Conservation (phyloP, 2,329 filamentous ascomycete species). For the Plenodomus biglobosus region DNA sequence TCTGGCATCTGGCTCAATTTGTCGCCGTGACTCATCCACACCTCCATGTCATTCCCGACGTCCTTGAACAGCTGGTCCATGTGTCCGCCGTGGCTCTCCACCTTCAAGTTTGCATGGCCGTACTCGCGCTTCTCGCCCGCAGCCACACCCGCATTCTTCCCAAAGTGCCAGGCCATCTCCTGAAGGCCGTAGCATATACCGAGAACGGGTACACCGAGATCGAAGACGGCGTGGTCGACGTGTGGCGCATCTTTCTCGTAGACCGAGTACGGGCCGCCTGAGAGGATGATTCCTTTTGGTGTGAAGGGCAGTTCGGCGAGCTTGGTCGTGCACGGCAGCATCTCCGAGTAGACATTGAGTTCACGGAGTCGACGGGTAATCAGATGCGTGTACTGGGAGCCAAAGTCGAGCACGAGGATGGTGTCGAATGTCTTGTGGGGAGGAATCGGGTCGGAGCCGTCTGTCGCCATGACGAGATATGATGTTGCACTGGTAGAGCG, state of each 20-base stretch:
- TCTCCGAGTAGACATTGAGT: slow-evolving; percentile 81
- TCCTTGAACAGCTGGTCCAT: slow-evolving; percentile 79
- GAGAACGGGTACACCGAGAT: slow-evolving; percentile 65
- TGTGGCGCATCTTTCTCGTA: slow-evolving; percentile 78
- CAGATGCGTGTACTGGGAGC: slow-evolving; percentile 71
- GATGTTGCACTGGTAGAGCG: slow-evolving; percentile 1
- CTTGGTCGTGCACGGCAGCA: slow-evolving; percentile 86
- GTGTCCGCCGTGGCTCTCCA: slow-evolving; percentile 59
- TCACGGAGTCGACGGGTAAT: slow-evolving; percentile 75
- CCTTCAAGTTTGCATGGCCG: slow-evolving; percentile 67
- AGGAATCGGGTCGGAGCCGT: slow-evolving; percentile 46
- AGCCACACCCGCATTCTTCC: slow-evolving; percentile 62
- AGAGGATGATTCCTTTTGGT: slow-evolving; percentile 81
- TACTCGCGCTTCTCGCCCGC: slow-evolving; percentile 71
- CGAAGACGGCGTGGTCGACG: slow-evolving; percentile 79
- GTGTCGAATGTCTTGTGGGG: slow-evolving; percentile 62
- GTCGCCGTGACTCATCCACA: slow-evolving; percentile 89
- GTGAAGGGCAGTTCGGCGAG: slow-evolving; percentile 73
- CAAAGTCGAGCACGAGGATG: slow-evolving; percentile 72
- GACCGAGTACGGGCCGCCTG: slow-evolving; percentile 73
- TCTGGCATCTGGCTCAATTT: slow-evolving; percentile 76
- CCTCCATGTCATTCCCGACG: slow-evolving; percentile 68
- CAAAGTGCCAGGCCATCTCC: slow-evolving; percentile 72
- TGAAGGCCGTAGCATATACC: slow-evolving; percentile 68
- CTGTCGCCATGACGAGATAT: slow-evolving; percentile 40